These are phyloP conservation scores for Medicago arabica DNA, from an alignment of 306 rosid genomes.

Conservation along the genomic window DNA sequence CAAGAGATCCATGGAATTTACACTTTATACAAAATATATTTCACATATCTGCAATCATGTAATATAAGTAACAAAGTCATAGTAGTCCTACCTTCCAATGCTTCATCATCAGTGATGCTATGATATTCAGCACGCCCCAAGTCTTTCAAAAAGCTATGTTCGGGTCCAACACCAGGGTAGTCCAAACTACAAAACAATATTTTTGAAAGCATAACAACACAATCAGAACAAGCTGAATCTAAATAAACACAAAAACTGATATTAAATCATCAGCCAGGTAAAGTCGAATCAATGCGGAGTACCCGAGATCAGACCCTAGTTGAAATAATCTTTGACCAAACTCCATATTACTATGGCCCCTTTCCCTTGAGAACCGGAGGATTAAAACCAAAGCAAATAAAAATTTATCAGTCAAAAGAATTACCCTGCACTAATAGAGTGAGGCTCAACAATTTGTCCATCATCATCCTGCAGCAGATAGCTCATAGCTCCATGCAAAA, in stretches of 20 bases:
- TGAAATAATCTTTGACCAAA: neutral
- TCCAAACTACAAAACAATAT: slow-evolving; percentile 70
- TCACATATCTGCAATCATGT: neutral
- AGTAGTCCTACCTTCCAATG: slow-evolving; percentile 79
- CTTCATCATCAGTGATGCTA: slow-evolving; percentile 87
- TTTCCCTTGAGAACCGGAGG: neutral
- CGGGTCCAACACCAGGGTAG: slow-evolving; percentile 99
- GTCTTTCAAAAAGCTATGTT: slow-evolving; percentile 93
- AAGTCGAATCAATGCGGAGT: neutral
- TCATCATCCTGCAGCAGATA: slow-evolving; percentile 94
- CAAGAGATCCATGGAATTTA: slow-evolving; percentile 20
- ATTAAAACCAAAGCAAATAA: neutral
- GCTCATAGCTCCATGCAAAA: slow-evolving; percentile 98
- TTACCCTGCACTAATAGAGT: slow-evolving; percentile 98
- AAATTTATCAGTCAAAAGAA: slow-evolving; percentile 21
- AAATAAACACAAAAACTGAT: slow-evolving; percentile 11
- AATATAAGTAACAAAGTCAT: slow-evolving; percentile 14
- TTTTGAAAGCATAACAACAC: slow-evolving; percentile 12
- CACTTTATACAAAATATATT: neutral
- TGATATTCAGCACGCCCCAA: slow-evolving; percentile 84
- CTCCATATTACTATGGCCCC: too few relatives aligned
- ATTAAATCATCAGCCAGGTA: slow-evolving; percentile 12
- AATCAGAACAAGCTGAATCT: slow-evolving; percentile 35
- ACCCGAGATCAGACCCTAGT: neutral
- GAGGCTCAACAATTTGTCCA: slow-evolving; percentile 96